Evolutionary conservation across 2,329 filamentous ascomycete species (phyloP), one percentile per base, ranked within the genome.

Genomic region (Harringtonia lauricola): DNA sequence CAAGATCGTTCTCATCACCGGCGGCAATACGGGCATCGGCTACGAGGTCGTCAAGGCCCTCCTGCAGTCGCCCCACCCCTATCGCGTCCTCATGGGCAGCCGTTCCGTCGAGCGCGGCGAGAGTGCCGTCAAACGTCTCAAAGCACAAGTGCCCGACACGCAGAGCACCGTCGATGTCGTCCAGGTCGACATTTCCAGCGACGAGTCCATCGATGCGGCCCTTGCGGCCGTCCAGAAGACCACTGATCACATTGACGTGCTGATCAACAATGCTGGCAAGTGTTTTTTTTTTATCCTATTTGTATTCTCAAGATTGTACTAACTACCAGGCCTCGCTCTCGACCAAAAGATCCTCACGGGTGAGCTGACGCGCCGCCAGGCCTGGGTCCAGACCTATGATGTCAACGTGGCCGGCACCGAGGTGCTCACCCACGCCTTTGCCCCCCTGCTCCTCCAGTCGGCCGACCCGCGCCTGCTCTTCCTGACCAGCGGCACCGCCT

Each of bases 361-460:
- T 14, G n/a, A 33, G 19, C 9, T 54, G 38, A 47, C 52, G 18
- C 52, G 64, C 15, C 65, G 72, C 13, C 58, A 64, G 29, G 53
- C 59, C 18, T 71, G 65, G 53, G 70, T 68, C 50, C 60, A 64
- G 40, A 54, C 66, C 6, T 75, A 64, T 54, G 61, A 74, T 39
- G 58, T 71, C 49, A 78, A 78, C 52, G 66, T 72, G 5, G 54
- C 69, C 0, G 66, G 72, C 17, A 64, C 68, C 0, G 60, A 67
- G 19, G 57, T 65, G 26, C 50, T 67, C 15, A 70, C 68, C 0
- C 50, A 57, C 5, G 54, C 55, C 0, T 64, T 68, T 44, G 49
- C 57, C 14, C 70, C 71, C 0, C 56, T 76, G 1, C 61, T 76
- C 0, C 54, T 74, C 14, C 58, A 63, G 36, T 64, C 65, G 0